Conservation (phyloP, 2,329 filamentous ascomycete genomes). For the Beauveria caledonica region DNA sequence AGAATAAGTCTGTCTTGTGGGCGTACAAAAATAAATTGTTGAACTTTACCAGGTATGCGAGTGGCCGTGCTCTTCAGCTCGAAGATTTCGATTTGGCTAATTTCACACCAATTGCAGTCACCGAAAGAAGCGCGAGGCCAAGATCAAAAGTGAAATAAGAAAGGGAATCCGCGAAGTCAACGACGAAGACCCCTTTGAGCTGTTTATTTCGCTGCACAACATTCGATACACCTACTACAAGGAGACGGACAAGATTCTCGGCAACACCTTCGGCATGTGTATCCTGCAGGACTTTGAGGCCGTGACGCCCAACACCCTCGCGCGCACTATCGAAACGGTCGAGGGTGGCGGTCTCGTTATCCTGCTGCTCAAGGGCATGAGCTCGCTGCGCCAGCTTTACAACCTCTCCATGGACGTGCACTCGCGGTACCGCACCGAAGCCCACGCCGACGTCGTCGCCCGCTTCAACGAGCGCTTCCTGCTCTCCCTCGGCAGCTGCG, state of each 20-base stretch:
- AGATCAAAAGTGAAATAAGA: constrained; percentile 98
- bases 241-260: constrained; percentile 96
- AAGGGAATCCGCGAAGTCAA: constrained; percentile 88
- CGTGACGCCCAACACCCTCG: constrained; percentile 91
- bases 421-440: constrained; percentile 91
- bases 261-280: constrained; percentile 97
- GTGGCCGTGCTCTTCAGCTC: background rate
- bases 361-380: constrained; percentile 91
- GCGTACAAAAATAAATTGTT: constrained; percentile 97
- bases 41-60: constrained; percentile 66
- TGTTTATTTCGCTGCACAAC: constrained; percentile 92
- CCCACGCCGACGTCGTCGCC: constrained; percentile 87
- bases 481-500: constrained; percentile 87
- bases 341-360: constrained; percentile 91
- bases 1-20: constrained; percentile 90
- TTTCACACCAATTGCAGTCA: constrained; percentile 47
- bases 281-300: constrained; percentile 98
- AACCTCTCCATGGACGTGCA: constrained; percentile 97
- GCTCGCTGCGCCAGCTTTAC: constrained; percentile 92
- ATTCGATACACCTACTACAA: constrained; percentile 99
- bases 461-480: constrained; percentile 98
- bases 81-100: background rate
- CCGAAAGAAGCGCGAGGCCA: constrained; percentile 94
- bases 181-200: constrained; percentile 88
- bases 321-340: constrained; percentile 92